Percentiles rank a stretch among this genome's conserved stretches.
phyloP scores from a whole-genome alignment of 2,329 filamentous ascomycete genomes.

The Periconia macrospinosa region DNA sequence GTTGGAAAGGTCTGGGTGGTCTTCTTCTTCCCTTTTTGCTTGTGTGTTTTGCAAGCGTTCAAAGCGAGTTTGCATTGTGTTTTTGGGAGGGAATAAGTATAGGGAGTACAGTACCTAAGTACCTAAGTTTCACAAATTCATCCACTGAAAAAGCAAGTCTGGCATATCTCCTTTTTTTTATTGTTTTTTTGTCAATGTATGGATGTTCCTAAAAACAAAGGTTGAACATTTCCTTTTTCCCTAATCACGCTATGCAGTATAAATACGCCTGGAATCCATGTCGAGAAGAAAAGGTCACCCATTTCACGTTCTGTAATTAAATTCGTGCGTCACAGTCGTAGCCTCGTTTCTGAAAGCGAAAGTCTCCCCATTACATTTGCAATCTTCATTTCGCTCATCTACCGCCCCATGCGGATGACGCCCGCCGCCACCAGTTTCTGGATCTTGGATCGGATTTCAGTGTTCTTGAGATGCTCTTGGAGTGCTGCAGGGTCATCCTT shows the following conservation, averaged over 20 bases:
- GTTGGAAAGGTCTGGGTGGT: no score
- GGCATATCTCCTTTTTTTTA: background rate
- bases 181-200: background rate
- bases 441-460: constrained; percentile 80
- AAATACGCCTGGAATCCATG: background rate
- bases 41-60: no score
- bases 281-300: background rate
- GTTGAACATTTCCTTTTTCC: background rate
- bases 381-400: constrained; percentile 1
- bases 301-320: background rate
- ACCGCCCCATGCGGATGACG: constrained; percentile 77
- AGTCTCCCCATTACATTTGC: no score
- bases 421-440: constrained; percentile 93
- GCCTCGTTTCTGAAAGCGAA: background rate
- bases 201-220: background rate
- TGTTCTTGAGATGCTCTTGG: constrained; percentile 96
- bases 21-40: no score
- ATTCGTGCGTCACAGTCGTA: background rate
- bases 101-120: no score
- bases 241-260: constrained; percentile 1
- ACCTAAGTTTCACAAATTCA: no score
- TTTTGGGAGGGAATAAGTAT: no score
- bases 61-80: no score
- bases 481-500: constrained; percentile 90
- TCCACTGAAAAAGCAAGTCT: no score